These are phyloP conservation scores for Tricholoma terreum DNA, from an alignment of 768 basidiomycete species.

Conservation along the genomic window DNA sequence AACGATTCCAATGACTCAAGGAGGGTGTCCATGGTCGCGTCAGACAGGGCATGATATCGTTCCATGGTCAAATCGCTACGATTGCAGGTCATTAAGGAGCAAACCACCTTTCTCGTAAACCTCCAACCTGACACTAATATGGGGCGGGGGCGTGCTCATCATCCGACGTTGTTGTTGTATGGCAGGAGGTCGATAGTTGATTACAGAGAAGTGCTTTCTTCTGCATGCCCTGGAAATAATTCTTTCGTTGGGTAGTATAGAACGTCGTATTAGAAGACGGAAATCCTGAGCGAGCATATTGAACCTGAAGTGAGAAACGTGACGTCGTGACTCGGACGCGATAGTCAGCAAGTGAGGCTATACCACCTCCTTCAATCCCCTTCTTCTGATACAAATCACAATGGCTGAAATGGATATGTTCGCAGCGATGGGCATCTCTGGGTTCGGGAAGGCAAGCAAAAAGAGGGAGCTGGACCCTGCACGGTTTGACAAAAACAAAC, in stretches of 20 bases:
- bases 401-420: conserved; percentile 65
- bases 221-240: not conserved
- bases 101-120: not conserved
- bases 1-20: conserved; percentile 73
- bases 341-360: not conserved
- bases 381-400: not conserved
- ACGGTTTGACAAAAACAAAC: conserved; percentile 76
- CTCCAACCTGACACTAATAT: conserved; percentile 53
- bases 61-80: conserved; percentile 50
- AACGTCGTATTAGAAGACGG: not conserved
- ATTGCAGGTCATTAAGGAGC: not conserved
- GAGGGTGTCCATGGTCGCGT: conserved; percentile 72
- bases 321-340: not conserved
- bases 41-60: conserved; percentile 69
- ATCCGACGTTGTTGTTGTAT: conserved; percentile 26
- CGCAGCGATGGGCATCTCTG: conserved; percentile 79
- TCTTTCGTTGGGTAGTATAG: not conserved
- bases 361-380: not conserved
- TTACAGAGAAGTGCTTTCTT: not conserved
- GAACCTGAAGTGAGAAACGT: too few species aligned
- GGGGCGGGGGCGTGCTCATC: conserved; percentile 55
- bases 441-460: conserved; percentile 74
- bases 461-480: conserved; percentile 69
- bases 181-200: not conserved
- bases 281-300: not conserved